These are phyloP conservation scores for Pythium guiyangense DNA, from an alignment of 352 stramenopile genomes.

Conservation along the genomic window DNA sequence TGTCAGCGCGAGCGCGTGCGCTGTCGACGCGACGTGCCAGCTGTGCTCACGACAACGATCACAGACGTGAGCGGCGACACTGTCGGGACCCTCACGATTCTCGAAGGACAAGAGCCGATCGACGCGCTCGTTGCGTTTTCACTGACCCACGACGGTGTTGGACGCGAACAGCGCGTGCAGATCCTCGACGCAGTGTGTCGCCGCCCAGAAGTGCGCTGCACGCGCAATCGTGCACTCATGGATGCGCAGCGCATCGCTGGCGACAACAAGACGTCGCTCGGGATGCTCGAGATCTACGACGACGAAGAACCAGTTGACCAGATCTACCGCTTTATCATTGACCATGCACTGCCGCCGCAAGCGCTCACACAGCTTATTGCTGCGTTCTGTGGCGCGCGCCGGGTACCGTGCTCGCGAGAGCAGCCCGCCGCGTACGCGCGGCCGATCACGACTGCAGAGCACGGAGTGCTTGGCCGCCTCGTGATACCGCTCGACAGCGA, in stretches of 20 bases:
- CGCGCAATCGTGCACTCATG: constrained; percentile 32
- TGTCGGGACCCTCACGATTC: too few relatives aligned
- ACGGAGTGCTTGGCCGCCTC: constrained; percentile 32
- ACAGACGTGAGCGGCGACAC: too few relatives aligned
- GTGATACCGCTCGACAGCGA: constrained; percentile 48
- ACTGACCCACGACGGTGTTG: too few relatives aligned
- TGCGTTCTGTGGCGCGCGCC: constrained; percentile 22
- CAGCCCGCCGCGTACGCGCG: constrained; percentile 49
- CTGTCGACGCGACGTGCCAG: too few relatives aligned
- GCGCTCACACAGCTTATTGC: constrained; percentile 36
- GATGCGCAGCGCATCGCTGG: constrained; percentile 34
- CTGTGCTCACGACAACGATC: too few relatives aligned
- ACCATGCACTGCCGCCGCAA: constrained; percentile 29
- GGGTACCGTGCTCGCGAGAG: constrained; percentile 28
- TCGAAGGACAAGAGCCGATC: too few relatives aligned
- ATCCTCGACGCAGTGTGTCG: too few relatives aligned
- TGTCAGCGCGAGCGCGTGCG: too few relatives aligned
- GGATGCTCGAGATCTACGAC: constrained; percentile 61
- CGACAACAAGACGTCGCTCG: constrained; percentile 25
- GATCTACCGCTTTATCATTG: constrained; percentile 62
- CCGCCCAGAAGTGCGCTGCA: constrained; percentile 31
- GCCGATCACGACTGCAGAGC: constrained; percentile 25
- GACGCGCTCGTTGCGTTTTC: too few relatives aligned
- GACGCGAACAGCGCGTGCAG: too few relatives aligned
- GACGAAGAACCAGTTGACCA: constrained; percentile 57